A percentile compares a stretch with the other conserved stretches of the same genome.
These are phyloP conservation scores for Termitomyces sp. DNA, from an alignment of 768 basidiomycete genomes.

Conservation along the genomic window DNA sequence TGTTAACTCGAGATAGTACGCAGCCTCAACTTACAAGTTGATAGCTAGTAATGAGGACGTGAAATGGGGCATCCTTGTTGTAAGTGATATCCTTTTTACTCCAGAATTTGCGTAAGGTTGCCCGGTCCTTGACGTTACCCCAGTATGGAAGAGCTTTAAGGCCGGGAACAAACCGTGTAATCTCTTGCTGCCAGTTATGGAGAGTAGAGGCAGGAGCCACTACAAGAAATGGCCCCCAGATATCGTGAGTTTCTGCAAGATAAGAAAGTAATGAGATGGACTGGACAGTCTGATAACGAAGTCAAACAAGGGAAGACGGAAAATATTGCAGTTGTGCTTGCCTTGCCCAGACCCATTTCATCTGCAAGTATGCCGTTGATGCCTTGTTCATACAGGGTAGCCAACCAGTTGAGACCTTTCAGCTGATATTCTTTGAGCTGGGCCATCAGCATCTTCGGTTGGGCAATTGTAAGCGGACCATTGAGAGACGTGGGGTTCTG, in stretches of 20 bases:
- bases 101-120: constrained; percentile 95
- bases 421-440: constrained; percentile 97
- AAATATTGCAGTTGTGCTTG: constrained; percentile 18
- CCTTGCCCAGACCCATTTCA: constrained; percentile 96
- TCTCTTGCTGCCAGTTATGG: constrained; percentile 99
- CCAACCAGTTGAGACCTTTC: constrained; percentile 97
- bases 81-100: constrained; percentile 96
- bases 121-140: constrained; percentile 95
- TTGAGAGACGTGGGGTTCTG: constrained; percentile 93
- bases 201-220: constrained; percentile 96
- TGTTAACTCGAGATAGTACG: background rate
- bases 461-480: constrained; percentile 78
- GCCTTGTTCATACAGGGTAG: constrained; percentile 95
- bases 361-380: constrained; percentile 99
- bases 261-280: constrained; percentile 95
- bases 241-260: constrained; percentile 94
- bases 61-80: constrained; percentile 92
- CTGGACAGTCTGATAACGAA: constrained; percentile 76
- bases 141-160: constrained; percentile 97
- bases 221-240: constrained; percentile 99
- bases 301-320: background rate
- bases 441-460: constrained; percentile 95
- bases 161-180: constrained; percentile 90
- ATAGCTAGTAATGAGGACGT: constrained; percentile 95
- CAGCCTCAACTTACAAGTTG: constrained; percentile 60